These are phyloP conservation scores for Marchantia polymorpha DNA, from an alignment of 225 moss, liverwort and hornwort genomes.

Conservation along the genomic window DNA sequence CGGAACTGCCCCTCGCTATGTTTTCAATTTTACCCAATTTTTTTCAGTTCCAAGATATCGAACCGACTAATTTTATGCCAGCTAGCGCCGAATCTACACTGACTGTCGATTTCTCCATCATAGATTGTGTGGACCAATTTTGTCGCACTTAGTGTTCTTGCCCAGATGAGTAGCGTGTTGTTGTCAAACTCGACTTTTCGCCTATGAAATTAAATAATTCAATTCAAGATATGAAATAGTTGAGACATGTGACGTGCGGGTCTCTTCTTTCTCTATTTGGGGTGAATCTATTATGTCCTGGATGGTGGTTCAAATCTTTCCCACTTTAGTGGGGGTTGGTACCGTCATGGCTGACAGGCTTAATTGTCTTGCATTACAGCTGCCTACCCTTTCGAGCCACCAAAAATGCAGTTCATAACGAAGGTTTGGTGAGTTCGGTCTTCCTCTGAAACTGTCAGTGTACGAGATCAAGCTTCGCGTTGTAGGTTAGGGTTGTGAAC, in stretches of 20 bases:
- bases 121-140: background rate
- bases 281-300: no score
- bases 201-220: no score
- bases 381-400: conserved; percentile 98
- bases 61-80: background rate
- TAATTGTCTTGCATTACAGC: conserved; percentile 48
- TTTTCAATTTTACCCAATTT: background rate
- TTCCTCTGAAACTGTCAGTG: background rate
- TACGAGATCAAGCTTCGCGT: background rate
- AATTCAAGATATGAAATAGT: no score
- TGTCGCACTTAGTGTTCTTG: background rate
- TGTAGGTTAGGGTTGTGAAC: background rate
- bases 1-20: background rate
- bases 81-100: background rate
- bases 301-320: no score
- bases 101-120: background rate
- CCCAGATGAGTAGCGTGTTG: no score
- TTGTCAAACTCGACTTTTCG: no score
- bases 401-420: conserved; percentile 98
- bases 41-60: background rate
- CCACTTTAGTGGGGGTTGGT: background rate
- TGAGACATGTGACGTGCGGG: no score
- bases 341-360: background rate
- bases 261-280: no score
- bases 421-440: conserved; percentile 81